Percentiles rank a stretch among this genome's conserved stretches.
These are phyloP conservation scores for Irineochytrium annulatum DNA, from an alignment of 192 early-diverging fungal genomes.

Conservation along the genomic window DNA sequence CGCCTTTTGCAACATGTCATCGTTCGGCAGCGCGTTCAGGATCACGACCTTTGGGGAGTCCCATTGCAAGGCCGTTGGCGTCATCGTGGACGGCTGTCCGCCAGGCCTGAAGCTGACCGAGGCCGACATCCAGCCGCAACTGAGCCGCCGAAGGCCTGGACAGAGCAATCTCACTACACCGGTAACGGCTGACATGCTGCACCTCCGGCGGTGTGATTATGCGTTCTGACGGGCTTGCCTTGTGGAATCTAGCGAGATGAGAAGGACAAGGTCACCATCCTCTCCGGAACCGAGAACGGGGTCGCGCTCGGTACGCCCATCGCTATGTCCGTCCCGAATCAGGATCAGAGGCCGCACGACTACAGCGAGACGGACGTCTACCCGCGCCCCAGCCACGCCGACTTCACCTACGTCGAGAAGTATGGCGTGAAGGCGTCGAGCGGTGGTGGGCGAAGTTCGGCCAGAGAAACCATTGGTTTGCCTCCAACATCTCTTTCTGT, in stretches of 20 bases:
- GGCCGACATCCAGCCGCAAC: constrained; percentile 86
- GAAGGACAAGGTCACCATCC: constrained; percentile 88
- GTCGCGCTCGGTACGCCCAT: constrained; percentile 93
- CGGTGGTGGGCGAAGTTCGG: constrained; percentile 90
- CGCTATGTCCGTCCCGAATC: constrained; percentile 84
- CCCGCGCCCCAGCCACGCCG: constrained; percentile 96
- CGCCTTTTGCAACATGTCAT: no score
- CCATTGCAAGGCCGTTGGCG: constrained; percentile 96
- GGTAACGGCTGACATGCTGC: constrained; percentile 39
- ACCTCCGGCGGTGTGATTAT: not conserved
- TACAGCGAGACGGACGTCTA: constrained; percentile 94
- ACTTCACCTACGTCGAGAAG: constrained; percentile 94
- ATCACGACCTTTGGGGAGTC: constrained; percentile 97
- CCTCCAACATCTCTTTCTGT: not conserved
- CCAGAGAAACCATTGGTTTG: constrained; percentile 89
- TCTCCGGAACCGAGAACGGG: constrained; percentile 91
- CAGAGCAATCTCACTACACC: constrained; percentile 96
- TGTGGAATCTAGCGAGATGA: constrained; percentile 72
- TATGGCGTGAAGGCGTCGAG: constrained; percentile 93
- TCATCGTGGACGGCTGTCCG: constrained; percentile 93
- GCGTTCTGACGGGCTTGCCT: constrained; percentile 4
- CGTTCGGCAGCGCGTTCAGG: constrained; percentile 86
- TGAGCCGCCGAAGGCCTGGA: constrained; percentile 89
- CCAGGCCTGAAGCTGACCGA: constrained; percentile 90
- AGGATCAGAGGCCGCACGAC: constrained; percentile 94